Percentiles rank a stretch among this genome's conserved stretches.
Evolutionary conservation across 352 stramenopile genomes (phyloP).

Genomic region (Phytophthora fragariae): DNA sequence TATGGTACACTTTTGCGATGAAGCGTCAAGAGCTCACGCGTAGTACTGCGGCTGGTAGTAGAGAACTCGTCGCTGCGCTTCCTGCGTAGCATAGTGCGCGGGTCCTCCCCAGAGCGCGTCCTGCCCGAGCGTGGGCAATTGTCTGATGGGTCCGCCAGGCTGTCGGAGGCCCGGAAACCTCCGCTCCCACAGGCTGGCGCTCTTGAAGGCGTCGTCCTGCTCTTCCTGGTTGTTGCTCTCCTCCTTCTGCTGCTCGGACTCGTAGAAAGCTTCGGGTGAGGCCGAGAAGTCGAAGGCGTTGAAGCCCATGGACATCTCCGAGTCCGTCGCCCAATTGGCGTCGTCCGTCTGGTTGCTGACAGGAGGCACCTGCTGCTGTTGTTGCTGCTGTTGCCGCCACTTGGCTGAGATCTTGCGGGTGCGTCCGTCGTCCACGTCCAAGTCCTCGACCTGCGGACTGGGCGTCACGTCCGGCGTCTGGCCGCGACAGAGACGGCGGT

Average conservation of each 20-base stretch:
- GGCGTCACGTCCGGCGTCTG: conserved; percentile 21
- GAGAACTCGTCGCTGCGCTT: conserved; percentile 31
- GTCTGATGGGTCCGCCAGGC: conserved; percentile 5
- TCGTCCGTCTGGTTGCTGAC: conserved; percentile 36
- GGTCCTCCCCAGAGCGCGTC: conserved; percentile 52
- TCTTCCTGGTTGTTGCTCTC: conserved; percentile 28
- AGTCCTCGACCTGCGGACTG: conserved; percentile 28
- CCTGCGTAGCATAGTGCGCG: conserved; percentile 33
- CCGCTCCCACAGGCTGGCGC: conserved; percentile 48
- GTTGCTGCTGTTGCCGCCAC: conserved; percentile 33
- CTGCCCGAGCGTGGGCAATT: conserved; percentile 47
- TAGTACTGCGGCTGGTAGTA: conserved; percentile 49
- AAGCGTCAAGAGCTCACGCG: conserved; percentile 35
- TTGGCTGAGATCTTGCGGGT: conserved; percentile 50
- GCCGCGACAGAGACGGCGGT: conserved; percentile 43
- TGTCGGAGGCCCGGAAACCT: conserved; percentile 26
- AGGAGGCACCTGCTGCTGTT: conserved; percentile 21
- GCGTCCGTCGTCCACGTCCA: conserved; percentile 45
- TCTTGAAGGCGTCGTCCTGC: conserved; percentile 7
- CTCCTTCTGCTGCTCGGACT: conserved; percentile 12
- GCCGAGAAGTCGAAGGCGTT: conserved; percentile 61
- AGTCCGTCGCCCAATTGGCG: conserved; percentile 10
- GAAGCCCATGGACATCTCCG: conserved; percentile 36
- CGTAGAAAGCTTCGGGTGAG: conserved; percentile 52
- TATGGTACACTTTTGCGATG: conserved; percentile 19